Evolutionary conservation across 495 filamentous ascomycete species (phyloP), one percentile per base, ranked within the genome.

Genomic region (Darksidea phi): DNA sequence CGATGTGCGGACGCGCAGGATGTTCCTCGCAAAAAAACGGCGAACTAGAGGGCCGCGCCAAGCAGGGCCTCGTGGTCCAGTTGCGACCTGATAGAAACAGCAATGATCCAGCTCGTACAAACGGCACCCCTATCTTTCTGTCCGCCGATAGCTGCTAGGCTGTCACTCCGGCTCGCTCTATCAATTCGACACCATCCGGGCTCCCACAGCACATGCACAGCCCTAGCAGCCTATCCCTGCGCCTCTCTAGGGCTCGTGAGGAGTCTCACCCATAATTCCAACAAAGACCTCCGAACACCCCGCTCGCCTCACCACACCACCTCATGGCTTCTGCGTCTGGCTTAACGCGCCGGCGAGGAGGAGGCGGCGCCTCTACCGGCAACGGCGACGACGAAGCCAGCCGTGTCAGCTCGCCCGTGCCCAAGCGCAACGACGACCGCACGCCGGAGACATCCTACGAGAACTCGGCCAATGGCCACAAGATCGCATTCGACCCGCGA

Each of bases 401-500:
- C 75, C 81, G 88, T 61, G 86, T 88, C 57, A 81, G 82, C 64
- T 90, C 88, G 8, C 88, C 88, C 38, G 78, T 80, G 36, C 82
- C 84, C 42, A 84, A 80, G 69, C 77, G 80, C 54, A 76, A 74
- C 55, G 78, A 83, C 38, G 88, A 91, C 70, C 78, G 82, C 69
- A 79, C 78, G 25, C 88, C 91, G 69, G 94, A 96, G 74, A 95
- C 92, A 20, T 90, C 88, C 48, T 97, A 95, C 79, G 90, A 91
- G 72, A 90, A 80, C 73, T 83, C 88, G 69, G 93, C 95, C 78
- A 97, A 96, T 80, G 94, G 94, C 58, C 95, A 97, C 77, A 96
- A 95, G 80, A 97, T 98, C 75, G 95, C 91, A 28, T 98, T 92
- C 74, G 94, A 98, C 75, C 94, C 94, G 48, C 82, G 90, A 73